Evolutionary conservation across 371 early-diverging fungal species (phyloP), one percentile per base, ranked within the genome.

Genomic region (Zychaea mexicana): DNA sequence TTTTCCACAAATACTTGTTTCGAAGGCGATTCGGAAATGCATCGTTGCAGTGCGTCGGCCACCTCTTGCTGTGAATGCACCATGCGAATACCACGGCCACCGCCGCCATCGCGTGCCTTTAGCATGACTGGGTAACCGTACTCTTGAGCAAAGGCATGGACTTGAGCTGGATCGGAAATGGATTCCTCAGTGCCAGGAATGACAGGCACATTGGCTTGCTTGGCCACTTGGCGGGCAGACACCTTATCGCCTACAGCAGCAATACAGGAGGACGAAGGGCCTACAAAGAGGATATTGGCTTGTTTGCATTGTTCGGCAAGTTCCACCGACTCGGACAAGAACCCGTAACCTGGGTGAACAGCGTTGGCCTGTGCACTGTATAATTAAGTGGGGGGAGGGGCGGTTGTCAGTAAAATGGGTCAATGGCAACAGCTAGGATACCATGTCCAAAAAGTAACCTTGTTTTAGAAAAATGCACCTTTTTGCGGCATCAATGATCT

Each of bases 241-340:
- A 96, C 92, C 83, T 97, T 97, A 82, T 96, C 95, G 55, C 98
- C 96, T 85, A 96, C 93, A 39, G 86, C 84, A 1, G 81, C 84
- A 84, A 97, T 96, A 38, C 94, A 87, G 30, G 74, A 64, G 42
- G 83, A 79, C 27, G 83, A 82, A n/a, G 94, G 94, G 13, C 94
- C 94, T 62, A 94, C 88, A 63, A 93, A 94, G 13, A 80, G 64
- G 17, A 92, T 86, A 17, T 84, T 81, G 1, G 68, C 78, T 9
- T 77, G 71, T 39, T 85, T 81, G 55, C 92, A 82, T 60, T 81
- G 79, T 60, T 85, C 74, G 36, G 87, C 91, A 72, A 94, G 88
- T 31, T 78, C 65, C 0, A 84, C 64, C 55, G 92, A 92, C 72
- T 94, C 94, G 2, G 92, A 92, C 60, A 94, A 77, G 73, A 94